A percentile compares a stretch with the other conserved stretches of the same genome.
Evolutionary conservation across 202 grass and related monocot genomes (phyloP).

Genomic region (Eragrostis tef): DNA sequence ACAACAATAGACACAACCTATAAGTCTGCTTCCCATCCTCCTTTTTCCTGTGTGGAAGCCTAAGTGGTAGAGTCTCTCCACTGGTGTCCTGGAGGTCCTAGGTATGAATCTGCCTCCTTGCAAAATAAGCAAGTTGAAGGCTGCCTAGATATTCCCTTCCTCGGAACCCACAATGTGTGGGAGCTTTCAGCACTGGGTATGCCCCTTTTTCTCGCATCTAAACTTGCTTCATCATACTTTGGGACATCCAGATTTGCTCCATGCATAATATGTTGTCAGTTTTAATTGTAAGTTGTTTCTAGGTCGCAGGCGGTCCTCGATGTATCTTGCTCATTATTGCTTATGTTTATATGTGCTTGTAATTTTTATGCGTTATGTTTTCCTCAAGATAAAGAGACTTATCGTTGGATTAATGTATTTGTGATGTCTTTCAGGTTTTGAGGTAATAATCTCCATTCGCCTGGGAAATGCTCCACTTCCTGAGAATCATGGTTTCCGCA

Average conservation of each 20-base stretch:
- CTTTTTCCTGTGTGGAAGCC: background rate
- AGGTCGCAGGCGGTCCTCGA: background rate
- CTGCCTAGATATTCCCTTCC: background rate
- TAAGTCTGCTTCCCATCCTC: background rate
- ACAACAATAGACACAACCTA: background rate
- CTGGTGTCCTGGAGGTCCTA: background rate
- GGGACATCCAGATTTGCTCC: background rate
- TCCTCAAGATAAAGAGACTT: background rate
- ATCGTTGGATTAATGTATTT: background rate
- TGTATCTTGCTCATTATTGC: background rate
- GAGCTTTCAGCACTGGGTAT: background rate
- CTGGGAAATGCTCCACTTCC: slow-evolving; percentile 74
- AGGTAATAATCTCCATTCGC: slow-evolving; percentile 76
- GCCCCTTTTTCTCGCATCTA: background rate
- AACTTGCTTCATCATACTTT: too few species aligned
- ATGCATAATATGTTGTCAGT: background rate
- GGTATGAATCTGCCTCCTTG: background rate
- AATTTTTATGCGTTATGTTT: background rate
- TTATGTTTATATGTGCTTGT: background rate
- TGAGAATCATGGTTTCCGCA: slow-evolving; percentile 72
- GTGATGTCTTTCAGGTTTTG: slow-evolving; percentile 56
- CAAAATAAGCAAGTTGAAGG: background rate
- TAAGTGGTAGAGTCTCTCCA: background rate
- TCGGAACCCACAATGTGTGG: background rate
- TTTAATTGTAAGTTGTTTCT: background rate